Evolutionary conservation across 192 early-diverging fungal genomes (phyloP).

Genomic region (Coemansia sp.): DNA sequence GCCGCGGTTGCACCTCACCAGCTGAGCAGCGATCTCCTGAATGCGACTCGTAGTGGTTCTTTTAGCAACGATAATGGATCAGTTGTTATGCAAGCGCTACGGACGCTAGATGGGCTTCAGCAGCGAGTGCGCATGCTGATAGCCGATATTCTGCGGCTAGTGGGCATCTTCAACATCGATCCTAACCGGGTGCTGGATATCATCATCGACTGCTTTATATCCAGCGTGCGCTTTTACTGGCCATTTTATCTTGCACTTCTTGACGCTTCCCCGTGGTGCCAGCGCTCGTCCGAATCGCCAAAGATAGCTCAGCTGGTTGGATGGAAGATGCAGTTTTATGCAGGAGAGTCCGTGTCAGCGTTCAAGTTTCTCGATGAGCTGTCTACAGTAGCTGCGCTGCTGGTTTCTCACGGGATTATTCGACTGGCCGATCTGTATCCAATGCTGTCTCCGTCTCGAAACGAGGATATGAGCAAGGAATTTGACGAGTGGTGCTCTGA

Average conservation of each 20-base stretch:
- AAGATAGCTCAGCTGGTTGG: constrained; percentile 48
- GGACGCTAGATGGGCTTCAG: constrained; percentile 23
- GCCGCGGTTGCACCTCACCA: constrained; percentile 19
- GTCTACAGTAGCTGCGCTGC: constrained; percentile 37
- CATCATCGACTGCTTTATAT: constrained; percentile 50
- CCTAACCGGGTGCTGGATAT: constrained; percentile 49
- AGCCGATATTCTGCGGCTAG: constrained; percentile 35
- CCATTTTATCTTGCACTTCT: constrained; percentile 46
- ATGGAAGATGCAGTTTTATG: constrained; percentile 46
- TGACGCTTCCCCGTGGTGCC: constrained; percentile 49
- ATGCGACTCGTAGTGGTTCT: neutral
- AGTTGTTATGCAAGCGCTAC: constrained; percentile 21
- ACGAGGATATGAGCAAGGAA: constrained; percentile 18
- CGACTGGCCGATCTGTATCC: constrained; percentile 31
- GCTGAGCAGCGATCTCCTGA: constrained; percentile 18
- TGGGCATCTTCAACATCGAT: constrained; percentile 46
- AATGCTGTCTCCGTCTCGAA: constrained; percentile 20
- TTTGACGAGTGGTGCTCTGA: constrained; percentile 27
- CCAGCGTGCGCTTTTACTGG: constrained; percentile 44
- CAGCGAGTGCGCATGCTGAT: constrained; percentile 17
- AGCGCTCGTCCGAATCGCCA: constrained; percentile 15
- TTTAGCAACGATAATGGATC: neutral
- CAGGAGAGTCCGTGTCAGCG: constrained; percentile 20
- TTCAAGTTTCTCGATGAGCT: constrained; percentile 41
- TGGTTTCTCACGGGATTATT: constrained; percentile 38